Evolutionary conservation across 768 basidiomycete species (phyloP).

Genomic region (Hydnomerulius pinastri): DNA sequence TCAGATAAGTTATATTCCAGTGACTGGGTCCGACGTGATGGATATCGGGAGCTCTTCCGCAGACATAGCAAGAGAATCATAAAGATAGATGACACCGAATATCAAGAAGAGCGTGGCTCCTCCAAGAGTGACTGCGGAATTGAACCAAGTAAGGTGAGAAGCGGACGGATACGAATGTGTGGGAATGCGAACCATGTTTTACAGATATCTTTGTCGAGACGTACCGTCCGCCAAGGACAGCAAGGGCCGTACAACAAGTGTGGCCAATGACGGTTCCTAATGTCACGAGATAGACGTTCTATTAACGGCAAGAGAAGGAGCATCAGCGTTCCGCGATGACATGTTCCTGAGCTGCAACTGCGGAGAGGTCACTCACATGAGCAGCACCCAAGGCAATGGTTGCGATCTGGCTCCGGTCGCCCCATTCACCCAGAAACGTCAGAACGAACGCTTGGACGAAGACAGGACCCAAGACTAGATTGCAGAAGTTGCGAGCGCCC

Average conservation of each 20-base stretch:
- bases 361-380: constrained; percentile 59
- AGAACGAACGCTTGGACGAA: constrained; percentile 94
- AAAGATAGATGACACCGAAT: constrained; percentile 79
- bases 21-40: constrained; percentile 7
- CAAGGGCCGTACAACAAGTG: constrained; percentile 81
- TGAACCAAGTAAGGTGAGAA: background rate
- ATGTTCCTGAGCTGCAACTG: background rate
- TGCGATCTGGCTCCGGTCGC: constrained; percentile 95
- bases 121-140: constrained; percentile 70
- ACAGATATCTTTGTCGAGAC: constrained; percentile 94
- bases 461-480: constrained; percentile 83
- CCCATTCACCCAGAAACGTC: constrained; percentile 99
- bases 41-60: constrained; percentile 22
- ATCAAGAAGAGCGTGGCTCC: constrained; percentile 83
- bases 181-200: constrained; percentile 69
- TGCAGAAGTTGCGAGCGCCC: constrained; percentile 80
- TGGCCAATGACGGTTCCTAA: constrained; percentile 91
- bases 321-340: constrained; percentile 7
- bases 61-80: constrained; percentile 50
- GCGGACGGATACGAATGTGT: background rate
- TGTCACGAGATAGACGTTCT: constrained; percentile 93
- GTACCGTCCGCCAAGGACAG: constrained; percentile 92
- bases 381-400: constrained; percentile 95
- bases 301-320: constrained; percentile 1
- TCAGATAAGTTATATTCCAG: constrained; percentile 3